A percentile compares a stretch with the other conserved stretches of the same genome.
phyloP scores from a whole-genome alignment of 2,329 filamentous ascomycete species.

The Mycosphaerella sp. region DNA sequence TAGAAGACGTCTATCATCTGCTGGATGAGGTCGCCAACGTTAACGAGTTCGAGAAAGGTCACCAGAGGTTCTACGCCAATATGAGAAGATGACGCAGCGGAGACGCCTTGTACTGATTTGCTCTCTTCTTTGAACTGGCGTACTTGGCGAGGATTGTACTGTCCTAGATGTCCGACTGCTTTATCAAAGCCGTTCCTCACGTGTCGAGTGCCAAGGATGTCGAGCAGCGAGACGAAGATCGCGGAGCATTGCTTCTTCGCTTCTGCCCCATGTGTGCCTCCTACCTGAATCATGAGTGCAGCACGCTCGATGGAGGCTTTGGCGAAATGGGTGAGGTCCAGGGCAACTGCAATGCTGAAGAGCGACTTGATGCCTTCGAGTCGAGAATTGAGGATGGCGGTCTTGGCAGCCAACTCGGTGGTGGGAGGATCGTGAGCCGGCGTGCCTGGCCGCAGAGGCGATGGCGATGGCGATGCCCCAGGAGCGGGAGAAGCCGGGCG shows the following conservation, averaged over 20 bases:
- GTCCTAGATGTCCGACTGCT: constrained; percentile 81
- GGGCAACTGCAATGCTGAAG: constrained; percentile 92
- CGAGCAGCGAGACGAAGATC: constrained; percentile 79
- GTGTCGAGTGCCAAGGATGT: constrained; percentile 77
- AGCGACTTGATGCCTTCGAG: constrained; percentile 91
- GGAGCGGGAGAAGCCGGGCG: constrained; percentile 29
- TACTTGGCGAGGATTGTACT: constrained; percentile 83
- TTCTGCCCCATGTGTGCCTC: constrained; percentile 68
- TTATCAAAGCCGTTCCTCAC: constrained; percentile 91
- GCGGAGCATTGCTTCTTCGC: constrained; percentile 81
- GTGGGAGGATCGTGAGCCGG: constrained; percentile 62
- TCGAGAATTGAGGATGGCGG: constrained; percentile 92
- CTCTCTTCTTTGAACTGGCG: constrained; percentile 46
- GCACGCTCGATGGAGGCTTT: constrained; percentile 83
- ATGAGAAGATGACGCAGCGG: constrained; percentile 8
- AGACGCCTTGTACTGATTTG: constrained; percentile 9
- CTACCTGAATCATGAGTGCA: constrained; percentile 72
- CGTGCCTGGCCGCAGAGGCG: constrained; percentile 31
- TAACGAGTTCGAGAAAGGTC: constrained; percentile 94
- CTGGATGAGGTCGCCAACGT: constrained; percentile 93
- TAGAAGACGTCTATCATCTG: constrained; percentile 99
- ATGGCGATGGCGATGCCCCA: constrained; percentile 15
- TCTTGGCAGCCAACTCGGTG: constrained; percentile 89
- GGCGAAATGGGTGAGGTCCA: constrained; percentile 80
- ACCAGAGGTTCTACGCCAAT: constrained; percentile 79